A percentile compares a stretch with the other conserved stretches of the same genome.
Conservation (phyloP, 2,329 filamentous ascomycete species). For the Lachnellula subtilissima region DNA sequence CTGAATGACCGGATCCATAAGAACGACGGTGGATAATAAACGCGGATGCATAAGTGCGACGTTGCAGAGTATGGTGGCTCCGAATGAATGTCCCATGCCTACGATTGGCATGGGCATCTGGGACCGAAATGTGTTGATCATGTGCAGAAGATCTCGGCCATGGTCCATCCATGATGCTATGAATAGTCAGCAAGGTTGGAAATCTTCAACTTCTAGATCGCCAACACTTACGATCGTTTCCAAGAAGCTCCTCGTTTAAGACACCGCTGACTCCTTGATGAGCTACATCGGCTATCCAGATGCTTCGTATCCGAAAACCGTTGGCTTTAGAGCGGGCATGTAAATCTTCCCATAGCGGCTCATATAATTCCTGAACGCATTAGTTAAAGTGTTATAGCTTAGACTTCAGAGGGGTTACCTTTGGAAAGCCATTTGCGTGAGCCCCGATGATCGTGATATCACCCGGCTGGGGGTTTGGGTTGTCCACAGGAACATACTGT, state of each 20-base stretch:
- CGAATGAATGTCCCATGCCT: constrained; percentile 86
- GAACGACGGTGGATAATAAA: constrained; percentile 67
- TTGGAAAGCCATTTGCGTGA: constrained; percentile 90
- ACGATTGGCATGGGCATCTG: constrained; percentile 75
- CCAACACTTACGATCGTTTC: constrained; percentile 69
- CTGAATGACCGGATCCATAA: constrained; percentile 81
- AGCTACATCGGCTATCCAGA: constrained; percentile 89
- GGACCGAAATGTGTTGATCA: constrained; percentile 77
- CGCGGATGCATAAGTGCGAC: constrained; percentile 75
- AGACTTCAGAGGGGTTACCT: constrained; percentile 48
- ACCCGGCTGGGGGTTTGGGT: constrained; percentile 61
- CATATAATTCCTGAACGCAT: constrained; percentile 70
- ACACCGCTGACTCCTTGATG: constrained; percentile 76
- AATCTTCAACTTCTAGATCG: not conserved
- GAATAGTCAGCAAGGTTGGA: constrained; percentile 8
- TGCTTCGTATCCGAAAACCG: constrained; percentile 68
- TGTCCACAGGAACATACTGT: constrained; percentile 77
- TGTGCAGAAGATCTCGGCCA: constrained; percentile 74
- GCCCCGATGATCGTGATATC: constrained; percentile 82
- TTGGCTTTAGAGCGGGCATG: constrained; percentile 50
- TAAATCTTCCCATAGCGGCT: constrained; percentile 85
- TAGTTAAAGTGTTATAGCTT: not conserved
- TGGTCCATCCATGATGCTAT: constrained; percentile 82
- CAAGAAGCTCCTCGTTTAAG: constrained; percentile 69
- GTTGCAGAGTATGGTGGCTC: constrained; percentile 67